These are phyloP conservation scores for Coemansia sp. DNA, from an alignment of 192 early-diverging fungal species.

Conservation along the genomic window DNA sequence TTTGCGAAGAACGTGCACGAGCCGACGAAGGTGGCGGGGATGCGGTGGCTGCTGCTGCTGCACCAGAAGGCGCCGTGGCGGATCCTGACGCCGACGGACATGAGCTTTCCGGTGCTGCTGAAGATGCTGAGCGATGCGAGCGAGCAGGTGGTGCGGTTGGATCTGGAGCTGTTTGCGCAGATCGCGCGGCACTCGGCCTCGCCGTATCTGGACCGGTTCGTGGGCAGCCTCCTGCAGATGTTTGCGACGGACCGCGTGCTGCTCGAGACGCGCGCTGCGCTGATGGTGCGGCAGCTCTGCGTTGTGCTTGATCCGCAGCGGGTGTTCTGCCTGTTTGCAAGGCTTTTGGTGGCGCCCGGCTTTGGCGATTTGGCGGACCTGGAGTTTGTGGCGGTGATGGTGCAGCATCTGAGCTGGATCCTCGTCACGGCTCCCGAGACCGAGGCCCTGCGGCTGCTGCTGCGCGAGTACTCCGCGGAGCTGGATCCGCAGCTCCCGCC, in stretches of 20 bases:
- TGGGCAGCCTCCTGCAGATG: constrained; percentile 83
- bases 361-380: constrained; percentile 29
- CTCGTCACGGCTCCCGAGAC: constrained; percentile 94
- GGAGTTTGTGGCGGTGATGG: constrained; percentile 96
- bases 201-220: constrained; percentile 83
- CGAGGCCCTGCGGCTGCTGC: constrained; percentile 70
- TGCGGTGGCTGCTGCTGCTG: constrained; percentile 98
- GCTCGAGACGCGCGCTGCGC: constrained; percentile 83
- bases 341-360: constrained; percentile 69
- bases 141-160: constrained; percentile 92
- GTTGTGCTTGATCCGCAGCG: constrained; percentile 86
- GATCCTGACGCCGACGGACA: constrained; percentile 87
- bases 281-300: constrained; percentile 95
- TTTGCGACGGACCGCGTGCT: constrained; percentile 88
- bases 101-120: constrained; percentile 84
- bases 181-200: constrained; percentile 72
- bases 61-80: constrained; percentile 88
- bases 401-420: constrained; percentile 96
- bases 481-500: constrained; percentile 34
- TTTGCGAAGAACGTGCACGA: constrained; percentile 81
- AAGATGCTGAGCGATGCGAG: constrained; percentile 89
- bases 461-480: constrained; percentile 73
- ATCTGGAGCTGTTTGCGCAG: constrained; percentile 93
- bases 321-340: constrained; percentile 85
- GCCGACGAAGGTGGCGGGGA: constrained; percentile 85